Evolutionary conservation across 495 filamentous ascomycete genomes (phyloP).

Genomic region (Aspergillus wentii): DNA sequence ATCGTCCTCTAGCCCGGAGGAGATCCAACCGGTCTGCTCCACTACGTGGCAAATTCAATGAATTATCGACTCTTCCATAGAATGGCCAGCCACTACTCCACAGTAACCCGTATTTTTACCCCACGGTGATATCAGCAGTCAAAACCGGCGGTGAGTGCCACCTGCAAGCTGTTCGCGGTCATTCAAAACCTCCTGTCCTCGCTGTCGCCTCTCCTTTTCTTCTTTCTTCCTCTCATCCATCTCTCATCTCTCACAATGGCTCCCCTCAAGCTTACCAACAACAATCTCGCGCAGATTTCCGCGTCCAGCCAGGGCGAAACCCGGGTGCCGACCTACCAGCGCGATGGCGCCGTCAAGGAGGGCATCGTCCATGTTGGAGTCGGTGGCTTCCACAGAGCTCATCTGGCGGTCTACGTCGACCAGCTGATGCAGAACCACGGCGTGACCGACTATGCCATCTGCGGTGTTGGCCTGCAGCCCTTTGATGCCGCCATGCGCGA

Average conservation of each 20-base stretch:
- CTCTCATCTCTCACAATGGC: slow-evolving; percentile 23
- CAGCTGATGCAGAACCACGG: slow-evolving; percentile 42
- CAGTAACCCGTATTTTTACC: slow-evolving; percentile 2
- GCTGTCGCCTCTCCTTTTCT: background rate
- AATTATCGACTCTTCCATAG: too few relatives aligned
- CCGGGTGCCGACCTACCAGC: slow-evolving; percentile 32
- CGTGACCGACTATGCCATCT: slow-evolving; percentile 38
- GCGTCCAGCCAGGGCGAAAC: slow-evolving; percentile 20
- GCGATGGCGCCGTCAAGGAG: slow-evolving; percentile 40
- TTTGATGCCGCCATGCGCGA: slow-evolving; percentile 44
- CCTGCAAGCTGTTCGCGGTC: background rate
- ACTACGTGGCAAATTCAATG: too few relatives aligned
- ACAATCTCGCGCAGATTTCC: slow-evolving; percentile 33
- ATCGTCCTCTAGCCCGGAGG: too few relatives aligned
- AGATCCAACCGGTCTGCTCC: too few relatives aligned
- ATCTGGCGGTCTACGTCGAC: slow-evolving; percentile 44
- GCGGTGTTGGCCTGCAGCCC: slow-evolving; percentile 42
- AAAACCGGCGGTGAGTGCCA: slow-evolving; percentile 19
- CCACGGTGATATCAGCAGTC: slow-evolving; percentile 6
- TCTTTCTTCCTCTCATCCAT: slow-evolving; percentile 1
- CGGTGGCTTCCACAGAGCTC: slow-evolving; percentile 46
- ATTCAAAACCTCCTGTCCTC: background rate
- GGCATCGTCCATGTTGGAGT: slow-evolving; percentile 46
- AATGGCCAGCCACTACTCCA: too few relatives aligned
- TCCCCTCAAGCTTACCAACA: slow-evolving; percentile 35